phyloP scores from a whole-genome alignment of 2,329 filamentous ascomycete species.

The Cladosporium austrohemisphaericum region DNA sequence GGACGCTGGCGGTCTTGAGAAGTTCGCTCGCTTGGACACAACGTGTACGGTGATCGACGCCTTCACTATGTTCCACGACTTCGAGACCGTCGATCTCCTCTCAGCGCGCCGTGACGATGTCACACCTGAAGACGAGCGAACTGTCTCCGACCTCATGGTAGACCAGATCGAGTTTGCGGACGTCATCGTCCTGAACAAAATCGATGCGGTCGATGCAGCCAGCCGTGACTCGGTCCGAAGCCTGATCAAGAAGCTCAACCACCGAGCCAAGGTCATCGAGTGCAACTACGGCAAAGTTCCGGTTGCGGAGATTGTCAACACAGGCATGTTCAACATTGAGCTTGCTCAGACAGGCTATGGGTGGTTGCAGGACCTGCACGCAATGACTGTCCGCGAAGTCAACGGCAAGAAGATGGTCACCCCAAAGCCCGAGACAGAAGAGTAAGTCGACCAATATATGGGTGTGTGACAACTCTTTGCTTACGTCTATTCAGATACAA shows the following conservation, averaged over 20 bases:
- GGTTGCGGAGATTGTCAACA: slow-evolving; percentile 62
- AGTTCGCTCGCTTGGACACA: slow-evolving; percentile 64
- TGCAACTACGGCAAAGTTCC: slow-evolving; percentile 58
- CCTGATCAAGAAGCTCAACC: slow-evolving; percentile 56
- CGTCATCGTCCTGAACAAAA: slow-evolving; percentile 67
- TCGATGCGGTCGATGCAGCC: slow-evolving; percentile 55
- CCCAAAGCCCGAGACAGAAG: slow-evolving; percentile 67
- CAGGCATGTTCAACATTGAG: slow-evolving; percentile 61
- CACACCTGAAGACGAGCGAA: slow-evolving; percentile 64
- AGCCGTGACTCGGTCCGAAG: slow-evolving; percentile 29
- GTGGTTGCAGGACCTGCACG: slow-evolving; percentile 67
- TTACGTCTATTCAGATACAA: slow-evolving; percentile 49
- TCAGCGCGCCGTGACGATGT: slow-evolving; percentile 60
- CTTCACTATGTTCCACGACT: slow-evolving; percentile 69
- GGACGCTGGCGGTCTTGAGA: slow-evolving; percentile 60
- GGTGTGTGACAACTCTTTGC: neutral
- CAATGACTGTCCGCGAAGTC: slow-evolving; percentile 61
- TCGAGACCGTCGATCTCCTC: slow-evolving; percentile 65
- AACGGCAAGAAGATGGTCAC: slow-evolving; percentile 53
- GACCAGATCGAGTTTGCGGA: slow-evolving; percentile 77
- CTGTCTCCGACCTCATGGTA: slow-evolving; percentile 70
- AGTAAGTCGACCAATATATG: slow-evolving; percentile 40
- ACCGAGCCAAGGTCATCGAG: slow-evolving; percentile 61
- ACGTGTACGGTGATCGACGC: slow-evolving; percentile 70
- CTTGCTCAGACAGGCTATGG: slow-evolving; percentile 62